Evolutionary conservation across 345 rosid species (phyloP), one percentile per base, ranked within the genome.

Genomic region (Brassica carinata): DNA sequence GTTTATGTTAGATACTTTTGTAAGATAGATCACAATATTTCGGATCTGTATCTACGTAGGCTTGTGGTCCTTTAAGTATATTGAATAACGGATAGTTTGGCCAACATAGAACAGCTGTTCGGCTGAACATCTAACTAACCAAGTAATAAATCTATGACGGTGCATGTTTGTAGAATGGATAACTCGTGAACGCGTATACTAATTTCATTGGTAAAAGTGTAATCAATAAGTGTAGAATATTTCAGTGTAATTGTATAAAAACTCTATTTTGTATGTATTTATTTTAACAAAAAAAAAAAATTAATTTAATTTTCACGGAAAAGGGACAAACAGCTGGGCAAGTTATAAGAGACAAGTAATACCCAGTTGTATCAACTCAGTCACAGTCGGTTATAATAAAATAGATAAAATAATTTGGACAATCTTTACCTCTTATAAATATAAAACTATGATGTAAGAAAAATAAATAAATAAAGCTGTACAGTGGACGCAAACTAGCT

Each of bases 301-400:
- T 33, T 65, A 14, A 65, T 65, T 33, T 10, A 11, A 11, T 65
- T 64, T 43, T 66, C 69, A 34, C 48, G 69, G 23, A 66, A 13
- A 76, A 51, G 9, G 40, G 64, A 33, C 69, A 69, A 80, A 51
- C 58, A 74, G 59, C 74, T 80, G 64, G 71, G 26, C 64, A 79
- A 80, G 79, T 45, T 62, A 69, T 33, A 8, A 17, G 65, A 74
- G 71, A 80, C 79, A 74, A 80, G 79, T 80, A 68, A 80, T 80
- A 62, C 83, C 75, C 59, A 69, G 59, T 74, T 74, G 66, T 69
- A 68, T 80, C 79, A 74, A 68, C 64, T 74, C 83, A 68, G 83
- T 80, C 83, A 74, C 71, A 68, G 34, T 74, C 79, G 40, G 45
- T 69, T 4, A 17, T 14, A 79, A 17, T 5, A 17, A 30, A 48